A percentile compares a stretch with the other conserved stretches of the same genome.
These are phyloP conservation scores for Cutaneotrichosporon sp. DNA, from an alignment of 1,284 basidiomycete species.

Conservation along the genomic window DNA sequence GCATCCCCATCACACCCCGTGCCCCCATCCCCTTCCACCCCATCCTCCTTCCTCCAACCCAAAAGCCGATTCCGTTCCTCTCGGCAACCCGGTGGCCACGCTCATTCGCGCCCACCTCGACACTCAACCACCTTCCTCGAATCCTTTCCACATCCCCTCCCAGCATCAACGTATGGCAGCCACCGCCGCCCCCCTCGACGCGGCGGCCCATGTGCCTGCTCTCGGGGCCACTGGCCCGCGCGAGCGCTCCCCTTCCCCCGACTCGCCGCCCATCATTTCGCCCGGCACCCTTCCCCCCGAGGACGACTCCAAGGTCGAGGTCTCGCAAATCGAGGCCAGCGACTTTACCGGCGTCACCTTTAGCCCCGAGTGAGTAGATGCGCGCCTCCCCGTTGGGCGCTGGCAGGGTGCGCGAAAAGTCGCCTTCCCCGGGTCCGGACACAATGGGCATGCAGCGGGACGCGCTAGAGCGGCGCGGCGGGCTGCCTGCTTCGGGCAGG, in stretches of 20 bases:
- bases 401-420: not conserved
- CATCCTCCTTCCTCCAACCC: too few relatives aligned
- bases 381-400: too few relatives aligned
- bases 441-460: not conserved
- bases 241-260: slow-evolving; percentile 6
- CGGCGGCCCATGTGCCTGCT: not conserved
- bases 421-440: not conserved
- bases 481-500: too few relatives aligned
- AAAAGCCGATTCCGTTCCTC: not conserved
- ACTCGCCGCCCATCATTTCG: slow-evolving; percentile 22
- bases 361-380: slow-evolving; percentile 47
- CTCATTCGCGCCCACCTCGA: not conserved
- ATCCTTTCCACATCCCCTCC: not conserved
- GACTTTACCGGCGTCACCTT: slow-evolving; percentile 52
- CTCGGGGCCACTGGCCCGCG: not conserved
- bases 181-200: slow-evolving; percentile 4
- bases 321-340: slow-evolving; percentile 51
- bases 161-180: slow-evolving; percentile 4
- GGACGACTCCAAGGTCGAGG: slow-evolving; percentile 34
- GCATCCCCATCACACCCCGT: not conserved
- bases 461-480: not conserved
- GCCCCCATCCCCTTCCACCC: not conserved
- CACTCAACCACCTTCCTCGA: not conserved
- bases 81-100: slow-evolving; percentile 6
- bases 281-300: slow-evolving; percentile 21